These are phyloP conservation scores for Cutaneotrichosporon sp. DNA, from an alignment of 1,284 basidiomycete species.

Conservation along the genomic window DNA sequence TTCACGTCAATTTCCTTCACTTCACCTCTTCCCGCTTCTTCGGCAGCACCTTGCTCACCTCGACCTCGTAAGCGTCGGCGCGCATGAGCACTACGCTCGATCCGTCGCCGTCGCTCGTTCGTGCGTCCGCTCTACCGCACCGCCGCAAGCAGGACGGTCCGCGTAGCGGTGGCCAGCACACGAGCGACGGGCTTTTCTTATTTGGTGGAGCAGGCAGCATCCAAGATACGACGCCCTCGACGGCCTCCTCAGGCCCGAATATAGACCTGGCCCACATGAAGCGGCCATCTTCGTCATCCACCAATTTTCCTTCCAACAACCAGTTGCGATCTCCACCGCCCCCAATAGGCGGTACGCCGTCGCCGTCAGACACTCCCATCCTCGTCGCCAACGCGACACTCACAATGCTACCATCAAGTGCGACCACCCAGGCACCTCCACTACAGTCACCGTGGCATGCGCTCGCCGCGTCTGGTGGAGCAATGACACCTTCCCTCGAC, in stretches of 20 bases:
- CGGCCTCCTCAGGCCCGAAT: background rate
- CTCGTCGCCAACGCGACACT: background rate
- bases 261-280: background rate
- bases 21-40: background rate
- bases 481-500: constrained; percentile 50
- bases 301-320: constrained; percentile 1
- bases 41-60: background rate
- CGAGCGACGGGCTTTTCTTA: background rate
- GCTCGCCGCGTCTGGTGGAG: constrained; percentile 50
- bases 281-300: background rate
- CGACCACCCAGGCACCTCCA: background rate
- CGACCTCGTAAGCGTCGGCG: background rate
- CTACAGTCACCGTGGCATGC: constrained; percentile 48
- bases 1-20: background rate
- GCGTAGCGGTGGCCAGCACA: background rate
- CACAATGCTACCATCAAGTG: background rate
- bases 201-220: background rate
- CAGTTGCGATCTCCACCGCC: constrained; percentile 2
- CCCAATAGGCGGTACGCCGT: background rate
- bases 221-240: constrained; percentile 1
- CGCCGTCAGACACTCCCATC: constrained; percentile 3
- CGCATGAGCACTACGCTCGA: constrained; percentile 5
- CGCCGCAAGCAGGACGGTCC: background rate
- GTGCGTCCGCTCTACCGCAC: background rate
- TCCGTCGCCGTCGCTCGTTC: constrained; percentile 6